These are phyloP conservation scores for Melampsora americana DNA, from an alignment of 1,284 basidiomycete genomes.

Conservation along the genomic window DNA sequence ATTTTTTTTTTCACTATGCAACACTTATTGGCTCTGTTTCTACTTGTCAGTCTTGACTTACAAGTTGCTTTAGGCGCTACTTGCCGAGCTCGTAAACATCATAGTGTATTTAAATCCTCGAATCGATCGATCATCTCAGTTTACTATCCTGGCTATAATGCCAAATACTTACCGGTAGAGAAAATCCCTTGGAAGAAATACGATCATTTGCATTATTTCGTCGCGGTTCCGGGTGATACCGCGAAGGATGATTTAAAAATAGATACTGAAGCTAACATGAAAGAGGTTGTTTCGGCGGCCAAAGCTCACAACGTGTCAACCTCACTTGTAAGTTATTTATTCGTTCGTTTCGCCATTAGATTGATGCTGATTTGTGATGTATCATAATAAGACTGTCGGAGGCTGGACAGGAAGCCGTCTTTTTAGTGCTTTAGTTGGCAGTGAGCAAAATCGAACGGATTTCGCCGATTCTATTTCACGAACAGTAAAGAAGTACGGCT, in stretches of 20 bases:
- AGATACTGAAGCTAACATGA: constrained; percentile 35
- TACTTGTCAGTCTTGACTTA: not conserved
- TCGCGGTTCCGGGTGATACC: constrained; percentile 12
- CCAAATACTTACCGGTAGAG: constrained; percentile 18
- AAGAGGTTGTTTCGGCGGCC: constrained; percentile 17
- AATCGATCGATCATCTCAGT: constrained; percentile 6
- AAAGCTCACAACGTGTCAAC: constrained; percentile 28
- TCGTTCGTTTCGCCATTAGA: not conserved
- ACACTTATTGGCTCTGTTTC: not conserved
- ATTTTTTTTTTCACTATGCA: not conserved
- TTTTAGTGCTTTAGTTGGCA: constrained; percentile 33
- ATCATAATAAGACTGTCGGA: constrained; percentile 4
- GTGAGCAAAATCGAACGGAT: constrained; percentile 8
- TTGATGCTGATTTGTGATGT: not conserved
- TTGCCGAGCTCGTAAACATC: constrained; percentile 1
- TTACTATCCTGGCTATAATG: constrained; percentile 28
- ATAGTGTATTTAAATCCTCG: not conserved
- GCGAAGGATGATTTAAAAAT: constrained; percentile 15
- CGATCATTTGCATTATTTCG: constrained; percentile 41
- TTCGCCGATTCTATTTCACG: constrained; percentile 16
- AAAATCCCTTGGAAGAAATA: constrained; percentile 41
- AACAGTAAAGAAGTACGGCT: constrained; percentile 16
- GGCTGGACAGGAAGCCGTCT: constrained; percentile 35
- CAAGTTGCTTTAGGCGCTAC: not conserved
- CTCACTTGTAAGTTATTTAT: constrained; percentile 20